Conservation (phyloP, 2,329 filamentous ascomycete species). For the Dactylonectria macrodidyma region DNA sequence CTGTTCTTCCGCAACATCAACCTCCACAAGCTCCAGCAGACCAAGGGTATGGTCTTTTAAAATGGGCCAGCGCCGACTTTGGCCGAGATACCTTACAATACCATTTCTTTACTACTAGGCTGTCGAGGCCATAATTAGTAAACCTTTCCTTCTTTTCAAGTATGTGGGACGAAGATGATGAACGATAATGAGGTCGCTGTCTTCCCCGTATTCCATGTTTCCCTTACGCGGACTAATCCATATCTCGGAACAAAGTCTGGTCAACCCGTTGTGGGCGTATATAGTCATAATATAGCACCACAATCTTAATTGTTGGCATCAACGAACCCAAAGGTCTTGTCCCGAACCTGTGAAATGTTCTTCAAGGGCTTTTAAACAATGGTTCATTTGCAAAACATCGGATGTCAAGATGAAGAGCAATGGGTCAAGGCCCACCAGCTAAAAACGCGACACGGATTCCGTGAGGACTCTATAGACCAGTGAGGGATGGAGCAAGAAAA, state of each 20-base stretch:
- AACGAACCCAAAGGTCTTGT: neutral
- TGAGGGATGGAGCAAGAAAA: too few species aligned
- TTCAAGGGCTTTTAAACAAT: too few species aligned
- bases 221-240: neutral
- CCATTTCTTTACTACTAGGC: neutral
- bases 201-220: neutral
- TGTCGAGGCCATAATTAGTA: neutral
- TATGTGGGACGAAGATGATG: neutral
- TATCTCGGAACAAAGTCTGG: neutral
- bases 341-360: too few species aligned
- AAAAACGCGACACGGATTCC: too few species aligned
- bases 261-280: neutral
- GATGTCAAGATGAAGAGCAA: too few species aligned
- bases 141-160: neutral
- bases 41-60: constrained; percentile 44
- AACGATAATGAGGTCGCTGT: neutral
- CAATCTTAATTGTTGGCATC: neutral
- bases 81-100: neutral
- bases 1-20: constrained; percentile 46
- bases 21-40: constrained; percentile 39
- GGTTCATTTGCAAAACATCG: too few species aligned
- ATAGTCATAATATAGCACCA: neutral
- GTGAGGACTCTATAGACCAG: too few species aligned
- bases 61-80: neutral
- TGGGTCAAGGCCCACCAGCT: too few species aligned